phyloP scores from a whole-genome alignment of 1,139 yeast species.

The Ogataea hybrid region DNA sequence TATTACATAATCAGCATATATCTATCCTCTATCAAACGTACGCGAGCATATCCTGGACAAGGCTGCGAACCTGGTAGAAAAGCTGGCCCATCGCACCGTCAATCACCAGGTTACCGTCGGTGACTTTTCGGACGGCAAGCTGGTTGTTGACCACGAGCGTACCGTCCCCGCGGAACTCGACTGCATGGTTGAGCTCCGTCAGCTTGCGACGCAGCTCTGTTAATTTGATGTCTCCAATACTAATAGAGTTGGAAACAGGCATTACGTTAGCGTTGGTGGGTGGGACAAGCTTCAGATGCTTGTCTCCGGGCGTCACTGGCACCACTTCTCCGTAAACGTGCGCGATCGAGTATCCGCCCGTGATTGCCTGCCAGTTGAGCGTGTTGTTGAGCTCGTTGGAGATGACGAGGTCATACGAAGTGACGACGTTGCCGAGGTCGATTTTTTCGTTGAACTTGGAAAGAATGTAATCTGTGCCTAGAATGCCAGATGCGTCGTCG shows the following conservation, averaged over 20 bases:
- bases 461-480: conserved; percentile 26
- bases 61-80: conserved; percentile 75
- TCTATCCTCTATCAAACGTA: conserved; percentile 42
- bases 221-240: conserved; percentile 86
- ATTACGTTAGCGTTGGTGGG: conserved; percentile 16
- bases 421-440: conserved; percentile 58
- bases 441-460: conserved; percentile 43
- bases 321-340: conserved; percentile 67
- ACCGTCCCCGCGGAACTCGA: conserved; percentile 94
- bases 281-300: conserved; percentile 16
- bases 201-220: conserved; percentile 76
- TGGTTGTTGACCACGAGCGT: conserved; percentile 79
- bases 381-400: conserved; percentile 63
- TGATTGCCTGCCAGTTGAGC: conserved; percentile 80
- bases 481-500: conserved; percentile 11
- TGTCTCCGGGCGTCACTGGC: conserved; percentile 22
- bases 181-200: conserved; percentile 56
- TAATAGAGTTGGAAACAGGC: conserved; percentile 39
- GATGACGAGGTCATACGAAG: conserved; percentile 69
- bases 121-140: conserved; percentile 72
- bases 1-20: background rate
- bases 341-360: conserved; percentile 79
- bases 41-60: conserved; percentile 80
- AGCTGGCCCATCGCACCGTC: conserved; percentile 80
- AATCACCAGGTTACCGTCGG: conserved; percentile 77